Conservation (phyloP, 257 asterid genomes). For the Nicotiana tabacum region DNA sequence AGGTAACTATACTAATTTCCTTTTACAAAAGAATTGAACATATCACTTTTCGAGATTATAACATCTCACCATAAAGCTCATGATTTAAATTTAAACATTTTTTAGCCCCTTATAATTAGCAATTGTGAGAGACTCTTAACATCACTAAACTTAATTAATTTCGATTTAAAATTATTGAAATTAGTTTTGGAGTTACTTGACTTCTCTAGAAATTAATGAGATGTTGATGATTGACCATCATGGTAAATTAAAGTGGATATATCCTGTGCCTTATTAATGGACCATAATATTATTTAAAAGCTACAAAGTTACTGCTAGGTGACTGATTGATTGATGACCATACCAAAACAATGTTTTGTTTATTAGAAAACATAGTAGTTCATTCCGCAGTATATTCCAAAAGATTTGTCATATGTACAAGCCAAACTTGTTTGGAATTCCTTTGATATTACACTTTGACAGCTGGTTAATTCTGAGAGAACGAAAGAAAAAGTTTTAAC, state of each 20-base stretch:
- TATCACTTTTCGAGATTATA: slow-evolving; percentile 25
- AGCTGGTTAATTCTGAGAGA: not conserved
- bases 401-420: not conserved
- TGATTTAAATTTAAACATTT: slow-evolving; percentile 24
- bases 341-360: not conserved
- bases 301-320: slow-evolving; percentile 9
- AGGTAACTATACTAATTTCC: slow-evolving; percentile 14
- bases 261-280: slow-evolving; percentile 28
- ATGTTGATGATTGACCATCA: slow-evolving; percentile 40
- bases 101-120: slow-evolving; percentile 26
- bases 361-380: not conserved
- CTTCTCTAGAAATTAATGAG: slow-evolving; percentile 17
- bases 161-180: slow-evolving; percentile 6
- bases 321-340: slow-evolving; percentile 13
- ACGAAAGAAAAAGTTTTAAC: not conserved
- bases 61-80: slow-evolving; percentile 30
- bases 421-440: not conserved
- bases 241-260: slow-evolving; percentile 33
- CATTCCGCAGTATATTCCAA: not conserved
- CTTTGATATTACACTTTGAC: not conserved
- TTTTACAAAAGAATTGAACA: slow-evolving; percentile 11
- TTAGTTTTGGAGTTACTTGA: slow-evolving; percentile 22
- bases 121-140: slow-evolving; percentile 16
- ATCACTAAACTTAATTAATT: slow-evolving; percentile 17
- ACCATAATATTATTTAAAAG: slow-evolving; percentile 16